Percentiles rank a stretch among this genome's conserved stretches.
These are phyloP conservation scores for Zanthoxylum bungeanum DNA, from an alignment of 345 rosid genomes.

Conservation along the genomic window DNA sequence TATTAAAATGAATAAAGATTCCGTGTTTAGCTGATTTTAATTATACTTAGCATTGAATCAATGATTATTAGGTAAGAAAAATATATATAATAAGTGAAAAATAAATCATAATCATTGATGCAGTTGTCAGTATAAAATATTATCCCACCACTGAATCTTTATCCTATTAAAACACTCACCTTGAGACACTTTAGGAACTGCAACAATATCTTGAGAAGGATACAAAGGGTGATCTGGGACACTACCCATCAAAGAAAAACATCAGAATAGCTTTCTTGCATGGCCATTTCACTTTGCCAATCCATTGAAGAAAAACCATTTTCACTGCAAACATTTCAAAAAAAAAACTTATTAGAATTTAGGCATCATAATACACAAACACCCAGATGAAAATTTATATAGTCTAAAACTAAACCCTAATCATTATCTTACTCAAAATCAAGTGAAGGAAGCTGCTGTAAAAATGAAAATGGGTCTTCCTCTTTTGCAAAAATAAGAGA, in stretches of 20 bases:
- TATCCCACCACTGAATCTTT: no score
- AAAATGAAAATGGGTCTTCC: conserved; percentile 25
- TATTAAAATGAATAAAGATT: no score
- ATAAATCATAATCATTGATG: no score
- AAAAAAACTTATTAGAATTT: no score
- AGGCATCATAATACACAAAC: no score
- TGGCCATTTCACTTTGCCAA: conserved; percentile 25
- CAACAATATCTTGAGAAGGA: conserved; percentile 24
- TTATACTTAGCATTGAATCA: no score
- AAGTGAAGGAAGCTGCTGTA: conserved; percentile 13
- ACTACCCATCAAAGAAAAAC: conserved; percentile 18
- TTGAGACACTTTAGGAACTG: conserved; percentile 17
- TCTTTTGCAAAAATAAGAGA: conserved; percentile 13
- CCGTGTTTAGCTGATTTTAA: no score
- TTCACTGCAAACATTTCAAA: conserved; percentile 23
- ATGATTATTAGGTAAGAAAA: no score
- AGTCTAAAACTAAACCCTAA: no score
- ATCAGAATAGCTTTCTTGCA: conserved; percentile 19
- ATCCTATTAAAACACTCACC: conserved; percentile 30
- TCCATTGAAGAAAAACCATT: conserved; percentile 11
- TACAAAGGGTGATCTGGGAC: conserved; percentile 14
- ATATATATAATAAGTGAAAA: no score
- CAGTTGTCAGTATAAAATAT: no score
- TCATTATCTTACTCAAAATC: conserved; percentile 27
- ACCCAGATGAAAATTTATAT: no score